phyloP scores from a whole-genome alignment of 228 moss, liverwort and hornwort genomes.

The Sphagnum fallax region DNA sequence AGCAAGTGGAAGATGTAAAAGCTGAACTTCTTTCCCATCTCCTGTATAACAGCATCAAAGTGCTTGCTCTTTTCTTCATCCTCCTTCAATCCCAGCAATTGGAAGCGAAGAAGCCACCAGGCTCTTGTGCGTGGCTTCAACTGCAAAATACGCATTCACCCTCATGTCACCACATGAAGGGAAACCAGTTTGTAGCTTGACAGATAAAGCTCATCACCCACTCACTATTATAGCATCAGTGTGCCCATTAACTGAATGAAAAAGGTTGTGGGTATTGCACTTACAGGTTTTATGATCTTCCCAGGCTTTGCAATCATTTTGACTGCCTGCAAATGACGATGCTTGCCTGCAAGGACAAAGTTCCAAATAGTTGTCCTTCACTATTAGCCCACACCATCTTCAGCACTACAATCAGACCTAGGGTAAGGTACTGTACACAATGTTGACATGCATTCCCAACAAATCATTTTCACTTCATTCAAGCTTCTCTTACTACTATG shows the following conservation, averaged over 20 bases:
- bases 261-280: not conserved
- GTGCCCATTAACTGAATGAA: not conserved
- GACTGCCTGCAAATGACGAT: conserved; percentile 10
- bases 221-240: not conserved
- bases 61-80: conserved; percentile 62
- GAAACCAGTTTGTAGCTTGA: not conserved
- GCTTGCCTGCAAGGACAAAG: conserved; percentile 22
- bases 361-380: not conserved
- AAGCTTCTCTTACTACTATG: not conserved
- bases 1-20: conserved; percentile 85
- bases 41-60: conserved; percentile 52
- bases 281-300: conserved; percentile 39
- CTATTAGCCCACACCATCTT: not conserved
- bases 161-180: not conserved
- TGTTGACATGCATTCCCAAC: not conserved
- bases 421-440: not conserved
- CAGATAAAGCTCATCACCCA: not conserved
- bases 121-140: conserved; percentile 50
- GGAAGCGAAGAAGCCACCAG: conserved; percentile 82
- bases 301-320: conserved; percentile 1
- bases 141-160: conserved; percentile 22
- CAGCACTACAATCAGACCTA: conserved; percentile 1
- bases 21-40: conserved; percentile 48
- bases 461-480: not conserved
- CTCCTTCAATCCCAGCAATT: conserved; percentile 56